Base-by-base conservation (phyloP, 2,329 filamentous ascomycete genomes). In the Scopulariopsis brevicaulis region DNA sequence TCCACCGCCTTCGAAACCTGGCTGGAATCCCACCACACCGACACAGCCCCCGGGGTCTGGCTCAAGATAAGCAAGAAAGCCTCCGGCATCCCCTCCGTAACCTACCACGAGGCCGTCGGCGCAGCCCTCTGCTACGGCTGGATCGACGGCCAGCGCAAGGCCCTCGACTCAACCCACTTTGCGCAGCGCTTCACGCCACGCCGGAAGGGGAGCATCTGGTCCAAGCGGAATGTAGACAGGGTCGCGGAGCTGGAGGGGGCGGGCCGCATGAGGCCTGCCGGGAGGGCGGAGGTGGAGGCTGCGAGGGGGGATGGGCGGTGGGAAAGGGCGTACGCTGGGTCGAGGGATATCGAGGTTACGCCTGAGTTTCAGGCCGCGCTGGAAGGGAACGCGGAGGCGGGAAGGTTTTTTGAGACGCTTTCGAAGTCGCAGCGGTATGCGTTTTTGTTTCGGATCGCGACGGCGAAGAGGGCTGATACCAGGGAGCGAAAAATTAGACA, bases 51-150 rank as follows among this genome's bases (percentile, higher is more conserved):
- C 0, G 62, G 55, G 10, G 6, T 80, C 56, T 77, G 78, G 70
- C 68, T 81, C 18, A 72, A 76, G 55, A 68, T 81, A 25, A 71
- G 72, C 53, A 81, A 81, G 59, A 81, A 79, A 59, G 58, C 66
- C 22, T 72, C 73, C 1, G 65, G 67, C 3, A 66, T 73, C n/a
- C 61, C 70, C 1, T 77, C 77, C 0, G 67, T 83, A 15, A 74
- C 73, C 18, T 75, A 76, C 64, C 73, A 64, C 60, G 69, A 83
- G 64, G 81, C 81, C 1, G 72, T 85, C 20, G 77, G 84, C 64
- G 68, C 73, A 37, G 81, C 81, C 1, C 71, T 85, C 7, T 84
- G 81, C 65, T 79, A 78, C 63, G 82, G 83, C 50, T 85, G 82
- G 82, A 85, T 85, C 59, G 81, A 85, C 64, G 80, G 82, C 0